Evolutionary conservation across 257 asterid species (phyloP), one percentile per base, ranked within the genome.

Genomic region (Petunia secreta): DNA sequence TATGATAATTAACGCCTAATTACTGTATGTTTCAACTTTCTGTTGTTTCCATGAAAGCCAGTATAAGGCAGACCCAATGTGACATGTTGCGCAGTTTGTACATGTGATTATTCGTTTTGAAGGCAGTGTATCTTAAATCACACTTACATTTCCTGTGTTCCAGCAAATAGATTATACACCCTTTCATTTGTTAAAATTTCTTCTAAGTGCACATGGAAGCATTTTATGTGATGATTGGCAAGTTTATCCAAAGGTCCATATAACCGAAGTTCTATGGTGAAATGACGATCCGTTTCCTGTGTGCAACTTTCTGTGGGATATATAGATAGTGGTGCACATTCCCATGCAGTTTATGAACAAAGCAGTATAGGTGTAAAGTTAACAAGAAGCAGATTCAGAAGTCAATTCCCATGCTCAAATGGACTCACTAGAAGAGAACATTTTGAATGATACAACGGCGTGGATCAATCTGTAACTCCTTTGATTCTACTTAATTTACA

Each of bases 151-250:
- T 25, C 25, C 25, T 25, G 25, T 25, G 25, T 25, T 25, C 25
- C 25, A 25, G 25, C 25, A 25, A 25, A 52, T 52, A 52, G 57
- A 16, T 46, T 69, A 10, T 44, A 44, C 57, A 10, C 6, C 76
- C 38, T 68, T 25, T 44, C 76, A 68, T 68, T 44, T 7, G 55
- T 69, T 46, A 46, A 69, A 44, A 69, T 46, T 44, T 68, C 76
- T 46, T 69, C 25, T 4, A 46, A 46, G 77, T 16, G 43, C 41
- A n/a, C 10, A 46, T 5, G 40, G 40, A 9, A 25, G 16, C 59
- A 25, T 34, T 69, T 46, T 46, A 25, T 69, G 77, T 46, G 77
- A 46, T 46, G 2, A 34, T 25, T 25, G 15, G 59, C 16, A 69
- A 9, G 2, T 44, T 69, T n/a, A 16, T 11, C 8, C 58, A 25